Percentiles rank a stretch among this genome's conserved stretches.
Conservation (phyloP, 192 early-diverging fungal species). For the Phlyctochytrium planicorne region DNA sequence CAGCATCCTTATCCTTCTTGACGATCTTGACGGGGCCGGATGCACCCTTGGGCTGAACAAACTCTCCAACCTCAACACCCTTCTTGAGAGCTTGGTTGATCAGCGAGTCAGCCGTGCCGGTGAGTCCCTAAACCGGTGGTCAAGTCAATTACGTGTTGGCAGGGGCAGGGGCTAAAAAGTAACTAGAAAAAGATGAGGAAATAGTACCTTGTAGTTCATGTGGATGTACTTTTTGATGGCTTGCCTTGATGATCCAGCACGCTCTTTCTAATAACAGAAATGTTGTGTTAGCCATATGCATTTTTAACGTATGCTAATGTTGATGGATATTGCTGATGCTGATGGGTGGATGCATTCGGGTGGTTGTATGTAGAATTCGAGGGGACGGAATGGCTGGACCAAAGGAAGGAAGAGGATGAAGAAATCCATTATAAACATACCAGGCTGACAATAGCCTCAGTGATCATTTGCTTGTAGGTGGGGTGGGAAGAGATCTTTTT, state of each 20-base stretch:
- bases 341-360: no score
- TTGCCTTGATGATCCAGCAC: constrained; percentile 65
- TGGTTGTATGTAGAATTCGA: no score
- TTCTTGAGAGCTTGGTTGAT: constrained; percentile 60
- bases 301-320: no score
- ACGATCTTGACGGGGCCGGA: constrained; percentile 55
- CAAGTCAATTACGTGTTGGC: constrained; percentile 5
- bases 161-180: constrained; percentile 5
- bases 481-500: constrained; percentile 6
- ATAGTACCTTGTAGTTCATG: constrained; percentile 62
- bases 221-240: constrained; percentile 72
- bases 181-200: background rate
- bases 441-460: constrained; percentile 12
- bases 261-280: constrained; percentile 48
- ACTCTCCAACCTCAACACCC: constrained; percentile 55
- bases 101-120: constrained; percentile 49
- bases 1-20: constrained; percentile 33
- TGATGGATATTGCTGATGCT: no score
- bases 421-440: constrained; percentile 12
- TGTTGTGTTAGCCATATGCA: background rate
- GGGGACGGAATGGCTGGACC: no score
- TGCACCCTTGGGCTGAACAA: constrained; percentile 56
- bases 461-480: constrained; percentile 16
- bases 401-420: background rate
- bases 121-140: constrained; percentile 11